Evolutionary conservation across 2,329 filamentous ascomycete species (phyloP), one percentile per base, ranked within the genome.

Genomic region (Pseudogymnoascus sp.): DNA sequence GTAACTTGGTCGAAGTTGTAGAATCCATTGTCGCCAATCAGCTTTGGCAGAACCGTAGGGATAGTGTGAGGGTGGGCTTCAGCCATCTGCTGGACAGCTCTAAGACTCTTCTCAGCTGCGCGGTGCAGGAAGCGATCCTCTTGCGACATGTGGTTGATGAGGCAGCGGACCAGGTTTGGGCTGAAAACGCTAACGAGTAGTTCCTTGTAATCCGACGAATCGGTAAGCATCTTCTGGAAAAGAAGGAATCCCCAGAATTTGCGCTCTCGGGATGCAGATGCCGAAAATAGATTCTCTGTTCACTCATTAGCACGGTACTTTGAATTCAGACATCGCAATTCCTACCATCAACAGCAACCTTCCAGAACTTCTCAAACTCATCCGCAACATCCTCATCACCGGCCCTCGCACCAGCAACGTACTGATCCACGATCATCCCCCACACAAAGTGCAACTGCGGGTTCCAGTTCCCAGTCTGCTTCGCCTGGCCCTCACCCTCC

Each of bases 191-290:
- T 80, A 66, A 74, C 80, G 61, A 77, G 83, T 69, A 80, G 82
- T 63, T 72, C 78, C 66, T 66, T 74, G 66, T 74, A 83, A 72
- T 70, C 79, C 33, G 79, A 77, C 7, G 82, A 75, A 3, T 78
- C 77, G 50, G 81, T 77, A 3, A 97, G 77, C 69, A 92, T 84
- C 70, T 88, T 90, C 69, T 88, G 86, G 70, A 97, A 91, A 2
- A 97, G 83, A 70, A 92, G 85, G 75, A 97, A 93, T 0, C 94
- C 94, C 75, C 91, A 92, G 70, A 91, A 91, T 75, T 97, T 97
- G 63, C 95, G 89, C 69, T 92, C 91, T 47, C 92, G 86, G 1
- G 92, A 95, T 6, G 92, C 88, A 10, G 83, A 85, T 63, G 88
- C 84, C 5, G 90, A 88, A 73, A 97, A 97, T 3, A 97, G 81